These are phyloP conservation scores for Ganoderma boninense DNA, from an alignment of 1,284 basidiomycete genomes.

Conservation along the genomic window DNA sequence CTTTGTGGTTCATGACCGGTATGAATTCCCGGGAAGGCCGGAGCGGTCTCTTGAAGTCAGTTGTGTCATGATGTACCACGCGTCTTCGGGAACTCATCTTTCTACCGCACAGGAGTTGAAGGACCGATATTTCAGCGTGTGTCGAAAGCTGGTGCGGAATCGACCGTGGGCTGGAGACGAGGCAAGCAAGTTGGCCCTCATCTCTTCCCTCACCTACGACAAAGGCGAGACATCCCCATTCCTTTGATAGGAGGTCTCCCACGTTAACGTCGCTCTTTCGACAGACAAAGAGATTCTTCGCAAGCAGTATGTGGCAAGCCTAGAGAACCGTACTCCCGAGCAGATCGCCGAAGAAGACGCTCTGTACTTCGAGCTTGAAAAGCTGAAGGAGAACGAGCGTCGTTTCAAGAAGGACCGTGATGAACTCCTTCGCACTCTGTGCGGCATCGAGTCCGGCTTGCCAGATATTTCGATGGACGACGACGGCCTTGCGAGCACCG, in stretches of 20 bases:
- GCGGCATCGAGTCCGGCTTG: conserved; percentile 87
- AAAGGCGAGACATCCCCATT: conserved; percentile 61
- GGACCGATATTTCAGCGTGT: conserved; percentile 93
- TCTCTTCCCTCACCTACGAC: conserved; percentile 84
- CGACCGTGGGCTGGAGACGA: conserved; percentile 87
- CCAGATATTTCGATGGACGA: conserved; percentile 74
- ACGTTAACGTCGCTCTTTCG: not conserved
- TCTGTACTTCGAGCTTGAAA: conserved; percentile 92
- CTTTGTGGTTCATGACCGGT: conserved; percentile 92
- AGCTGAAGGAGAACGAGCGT: conserved; percentile 93
- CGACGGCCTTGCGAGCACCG: conserved; percentile 52
- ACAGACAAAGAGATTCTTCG: conserved; percentile 89
- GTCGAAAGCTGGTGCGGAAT: conserved; percentile 86
- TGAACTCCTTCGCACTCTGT: conserved; percentile 86
- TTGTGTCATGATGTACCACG: not conserved
- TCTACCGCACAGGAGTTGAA: conserved; percentile 88
- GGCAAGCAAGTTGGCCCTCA: conserved; percentile 67
- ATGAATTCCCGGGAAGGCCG: conserved; percentile 70
- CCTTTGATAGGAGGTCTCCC: not conserved
- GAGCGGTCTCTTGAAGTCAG: conserved; percentile 74
- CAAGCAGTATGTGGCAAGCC: conserved; percentile 87
- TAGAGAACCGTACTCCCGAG: conserved; percentile 87
- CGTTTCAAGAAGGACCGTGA: conserved; percentile 91
- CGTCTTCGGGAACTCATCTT: not conserved
- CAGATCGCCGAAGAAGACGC: conserved; percentile 97